These are phyloP conservation scores for Chaetoscypha palmicola DNA, from an alignment of 2,329 filamentous ascomycete species.

Conservation along the genomic window DNA sequence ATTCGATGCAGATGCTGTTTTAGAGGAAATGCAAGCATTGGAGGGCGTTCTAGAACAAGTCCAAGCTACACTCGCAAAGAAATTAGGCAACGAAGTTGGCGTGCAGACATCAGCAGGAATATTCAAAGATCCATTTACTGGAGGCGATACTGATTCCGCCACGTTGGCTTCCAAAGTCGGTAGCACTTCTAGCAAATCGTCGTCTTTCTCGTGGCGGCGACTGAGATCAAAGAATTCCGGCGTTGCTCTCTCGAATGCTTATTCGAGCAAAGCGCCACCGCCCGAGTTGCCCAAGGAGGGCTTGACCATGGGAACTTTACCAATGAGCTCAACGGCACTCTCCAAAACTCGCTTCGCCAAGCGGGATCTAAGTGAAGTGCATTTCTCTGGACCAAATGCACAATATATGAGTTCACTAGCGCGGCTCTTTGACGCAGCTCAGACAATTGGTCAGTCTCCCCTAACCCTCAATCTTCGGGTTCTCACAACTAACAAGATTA, in stretches of 20 bases:
- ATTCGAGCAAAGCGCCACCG: constrained; percentile 39
- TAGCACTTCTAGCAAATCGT: constrained; percentile 66
- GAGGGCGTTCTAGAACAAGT: constrained; percentile 83
- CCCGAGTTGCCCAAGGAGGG: constrained; percentile 50
- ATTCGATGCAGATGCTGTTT: constrained; percentile 80
- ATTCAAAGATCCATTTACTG: constrained; percentile 61
- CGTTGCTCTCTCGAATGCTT: constrained; percentile 47
- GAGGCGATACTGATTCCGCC: constrained; percentile 38
- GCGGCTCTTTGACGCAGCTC: constrained; percentile 84
- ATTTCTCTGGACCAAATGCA: constrained; percentile 77
- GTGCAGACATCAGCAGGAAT: constrained; percentile 65
- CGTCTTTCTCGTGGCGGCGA: constrained; percentile 84
- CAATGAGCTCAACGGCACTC: constrained; percentile 58
- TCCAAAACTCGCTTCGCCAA: constrained; percentile 62
- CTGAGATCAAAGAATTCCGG: constrained; percentile 83
- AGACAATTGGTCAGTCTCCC: constrained; percentile 72
- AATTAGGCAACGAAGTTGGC: constrained; percentile 88
- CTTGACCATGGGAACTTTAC: constrained; percentile 64
- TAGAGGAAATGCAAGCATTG: constrained; percentile 89
- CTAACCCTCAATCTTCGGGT: background rate
- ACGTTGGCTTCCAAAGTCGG: constrained; percentile 39
- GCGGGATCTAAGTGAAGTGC: constrained; percentile 59
- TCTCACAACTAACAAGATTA: constrained; percentile 23
- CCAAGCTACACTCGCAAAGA: constrained; percentile 68
- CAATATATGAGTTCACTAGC: constrained; percentile 89